phyloP scores from a whole-genome alignment of 306 rosid genomes.

The Cicer chorassanicum region DNA sequence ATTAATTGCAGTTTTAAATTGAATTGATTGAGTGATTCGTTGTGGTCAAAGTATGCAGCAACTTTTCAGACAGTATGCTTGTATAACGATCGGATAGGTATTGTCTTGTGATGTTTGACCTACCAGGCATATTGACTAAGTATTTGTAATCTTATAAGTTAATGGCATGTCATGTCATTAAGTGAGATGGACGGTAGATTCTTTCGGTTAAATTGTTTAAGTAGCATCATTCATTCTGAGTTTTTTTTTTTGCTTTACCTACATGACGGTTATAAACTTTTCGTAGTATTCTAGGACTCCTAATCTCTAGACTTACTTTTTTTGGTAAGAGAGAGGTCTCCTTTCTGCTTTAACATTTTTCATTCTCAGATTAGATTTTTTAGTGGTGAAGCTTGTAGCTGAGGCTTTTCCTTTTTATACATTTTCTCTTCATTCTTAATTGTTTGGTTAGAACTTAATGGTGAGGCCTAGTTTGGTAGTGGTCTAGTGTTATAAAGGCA shows the following conservation, averaged over 20 bases:
- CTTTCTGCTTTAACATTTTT: constrained; percentile 12
- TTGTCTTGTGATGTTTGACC: constrained; percentile 7
- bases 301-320: not conserved
- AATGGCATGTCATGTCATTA: not conserved
- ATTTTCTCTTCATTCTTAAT: not conserved
- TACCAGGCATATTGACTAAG: not conserved
- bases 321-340: not conserved
- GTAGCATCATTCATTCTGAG: not conserved
- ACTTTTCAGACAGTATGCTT: constrained; percentile 5
- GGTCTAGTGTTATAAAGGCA: not conserved
- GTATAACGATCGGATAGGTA: not conserved
- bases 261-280: not conserved
- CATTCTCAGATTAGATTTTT: constrained; percentile 20
- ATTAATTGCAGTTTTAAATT: not conserved
- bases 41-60: not conserved
- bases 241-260: not conserved
- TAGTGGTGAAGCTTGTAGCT: constrained; percentile 15
- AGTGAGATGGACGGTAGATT: constrained; percentile 11
- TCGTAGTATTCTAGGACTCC: constrained; percentile 7
- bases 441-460: constrained; percentile 25
- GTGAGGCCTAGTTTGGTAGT: constrained; percentile 26
- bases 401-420: constrained; percentile 13
- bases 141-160: not conserved
- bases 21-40: not conserved
- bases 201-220: constrained; percentile 17